A percentile compares a stretch with the other conserved stretches of the same genome.
phyloP scores from a whole-genome alignment of 176 grass and related monocot genomes.

The Aegilops sharonensis region DNA sequence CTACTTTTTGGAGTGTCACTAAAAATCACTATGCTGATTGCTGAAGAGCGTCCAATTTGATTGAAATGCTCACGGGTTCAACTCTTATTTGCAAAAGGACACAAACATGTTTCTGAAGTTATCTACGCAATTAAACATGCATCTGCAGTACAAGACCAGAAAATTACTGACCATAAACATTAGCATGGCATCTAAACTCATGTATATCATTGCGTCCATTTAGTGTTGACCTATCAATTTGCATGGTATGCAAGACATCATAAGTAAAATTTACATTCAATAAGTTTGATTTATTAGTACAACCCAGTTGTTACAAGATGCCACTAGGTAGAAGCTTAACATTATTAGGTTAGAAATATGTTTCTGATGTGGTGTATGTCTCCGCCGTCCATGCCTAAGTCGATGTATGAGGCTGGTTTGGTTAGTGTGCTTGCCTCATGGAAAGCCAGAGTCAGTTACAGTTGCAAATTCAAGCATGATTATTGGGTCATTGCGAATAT shows the following conservation, averaged over 20 bases:
- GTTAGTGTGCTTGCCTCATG: not conserved
- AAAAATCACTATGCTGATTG: not conserved
- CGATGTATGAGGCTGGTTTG: too few species aligned
- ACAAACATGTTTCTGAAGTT: not conserved
- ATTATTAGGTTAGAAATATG: not conserved
- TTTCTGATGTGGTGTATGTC: too few species aligned
- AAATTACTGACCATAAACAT: too few species aligned
- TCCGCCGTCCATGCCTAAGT: too few species aligned
- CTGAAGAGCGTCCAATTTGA: not conserved
- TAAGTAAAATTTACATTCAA: not conserved
- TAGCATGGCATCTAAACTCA: not conserved
- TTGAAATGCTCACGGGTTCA: not conserved
- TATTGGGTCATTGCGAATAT: not conserved
- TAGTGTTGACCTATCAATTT: not conserved
- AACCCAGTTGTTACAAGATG: not conserved
- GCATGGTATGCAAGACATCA: not conserved
- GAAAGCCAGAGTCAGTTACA: not conserved
- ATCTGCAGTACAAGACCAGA: not conserved
- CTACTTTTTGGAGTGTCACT: not conserved
- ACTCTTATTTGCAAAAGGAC: not conserved
- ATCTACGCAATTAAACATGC: not conserved
- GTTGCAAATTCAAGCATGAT: not conserved
- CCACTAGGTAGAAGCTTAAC: not conserved
- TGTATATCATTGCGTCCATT: too few species aligned
- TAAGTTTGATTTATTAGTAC: not conserved